Evolutionary conservation across 2,329 filamentous ascomycete genomes (phyloP).

Genomic region (Alternaria hordeiaustralica): DNA sequence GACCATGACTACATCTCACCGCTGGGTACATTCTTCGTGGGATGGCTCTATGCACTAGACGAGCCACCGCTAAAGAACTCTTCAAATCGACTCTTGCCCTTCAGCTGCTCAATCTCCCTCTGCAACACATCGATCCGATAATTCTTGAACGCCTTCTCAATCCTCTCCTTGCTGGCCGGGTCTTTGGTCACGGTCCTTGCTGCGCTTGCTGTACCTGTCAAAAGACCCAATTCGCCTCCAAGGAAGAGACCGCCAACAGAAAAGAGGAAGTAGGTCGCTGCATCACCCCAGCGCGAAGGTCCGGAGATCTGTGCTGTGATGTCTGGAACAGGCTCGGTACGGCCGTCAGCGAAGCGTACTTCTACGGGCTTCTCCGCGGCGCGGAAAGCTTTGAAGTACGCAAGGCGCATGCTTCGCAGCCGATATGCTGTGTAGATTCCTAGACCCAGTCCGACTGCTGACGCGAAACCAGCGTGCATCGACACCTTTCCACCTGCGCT

Average conservation of each 20-base stretch:
- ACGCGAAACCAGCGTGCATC: constrained; percentile 64
- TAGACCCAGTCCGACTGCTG: constrained; percentile 65
- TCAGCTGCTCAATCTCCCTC: constrained; percentile 63
- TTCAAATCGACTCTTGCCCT: constrained; percentile 49
- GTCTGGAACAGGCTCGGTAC: constrained; percentile 66
- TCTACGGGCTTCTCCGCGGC: constrained; percentile 67
- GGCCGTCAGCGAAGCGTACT: constrained; percentile 67
- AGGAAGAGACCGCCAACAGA: constrained; percentile 67
- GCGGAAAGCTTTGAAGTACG: constrained; percentile 68
- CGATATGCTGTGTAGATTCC: constrained; percentile 62
- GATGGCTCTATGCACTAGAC: background rate
- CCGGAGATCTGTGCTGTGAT: constrained; percentile 61
- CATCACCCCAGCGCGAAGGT: constrained; percentile 65
- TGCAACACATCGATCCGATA: constrained; percentile 70
- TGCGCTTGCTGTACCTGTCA: constrained; percentile 64
- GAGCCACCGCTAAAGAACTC: constrained; percentile 32
- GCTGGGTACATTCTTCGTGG: background rate
- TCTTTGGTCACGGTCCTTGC: constrained; percentile 61
- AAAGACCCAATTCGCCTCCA: constrained; percentile 67
- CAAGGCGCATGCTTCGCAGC: constrained; percentile 60
- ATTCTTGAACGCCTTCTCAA: constrained; percentile 67
- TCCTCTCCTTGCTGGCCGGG: constrained; percentile 60
- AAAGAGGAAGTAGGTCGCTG: constrained; percentile 69
- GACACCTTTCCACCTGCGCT: constrained; percentile 63
- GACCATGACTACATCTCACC: background rate